Evolutionary conservation across 2,329 filamentous ascomycete genomes (phyloP).

Genomic region (Trichoderma lentiforme): DNA sequence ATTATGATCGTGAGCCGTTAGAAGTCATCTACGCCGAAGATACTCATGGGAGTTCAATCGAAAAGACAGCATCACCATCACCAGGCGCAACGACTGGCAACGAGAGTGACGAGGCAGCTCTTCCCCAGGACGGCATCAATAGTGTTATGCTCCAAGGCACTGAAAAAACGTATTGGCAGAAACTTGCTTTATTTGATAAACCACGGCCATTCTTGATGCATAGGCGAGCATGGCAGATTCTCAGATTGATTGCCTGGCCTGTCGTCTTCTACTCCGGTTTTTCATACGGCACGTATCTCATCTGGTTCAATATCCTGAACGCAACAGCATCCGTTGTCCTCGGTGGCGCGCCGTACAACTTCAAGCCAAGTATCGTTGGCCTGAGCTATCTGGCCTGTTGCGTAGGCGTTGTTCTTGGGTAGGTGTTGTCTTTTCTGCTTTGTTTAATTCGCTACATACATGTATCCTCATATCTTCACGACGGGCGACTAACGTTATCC

Average conservation of each 20-base stretch:
- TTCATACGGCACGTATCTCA: conserved; percentile 40
- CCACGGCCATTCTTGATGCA: conserved; percentile 39
- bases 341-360: conserved; percentile 37
- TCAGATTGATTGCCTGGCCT: conserved; percentile 40
- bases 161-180: conserved; percentile 40
- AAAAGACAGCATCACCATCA: conserved; percentile 6
- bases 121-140: background rate
- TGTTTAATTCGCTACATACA: background rate
- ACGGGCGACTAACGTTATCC: background rate
- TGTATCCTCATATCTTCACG: background rate
- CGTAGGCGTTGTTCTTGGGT: conserved; percentile 33
- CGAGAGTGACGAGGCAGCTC: background rate
- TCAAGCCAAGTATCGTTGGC: conserved; percentile 38
- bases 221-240: conserved; percentile 35
- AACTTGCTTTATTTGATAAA: conserved; percentile 35
- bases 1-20: conserved; percentile 41
- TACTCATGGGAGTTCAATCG: background rate
- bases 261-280: conserved; percentile 43
- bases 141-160: background rate
- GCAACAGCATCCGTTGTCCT: conserved; percentile 42
- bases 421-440: conserved; percentile 4
- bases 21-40: background rate
- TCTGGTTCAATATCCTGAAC: conserved; percentile 44
- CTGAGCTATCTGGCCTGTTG: conserved; percentile 38
- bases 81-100: background rate